Percentiles rank a stretch among this genome's conserved stretches.
Conservation (phyloP, 805 yeast species). For the Metschnikowia kofuensis region DNA sequence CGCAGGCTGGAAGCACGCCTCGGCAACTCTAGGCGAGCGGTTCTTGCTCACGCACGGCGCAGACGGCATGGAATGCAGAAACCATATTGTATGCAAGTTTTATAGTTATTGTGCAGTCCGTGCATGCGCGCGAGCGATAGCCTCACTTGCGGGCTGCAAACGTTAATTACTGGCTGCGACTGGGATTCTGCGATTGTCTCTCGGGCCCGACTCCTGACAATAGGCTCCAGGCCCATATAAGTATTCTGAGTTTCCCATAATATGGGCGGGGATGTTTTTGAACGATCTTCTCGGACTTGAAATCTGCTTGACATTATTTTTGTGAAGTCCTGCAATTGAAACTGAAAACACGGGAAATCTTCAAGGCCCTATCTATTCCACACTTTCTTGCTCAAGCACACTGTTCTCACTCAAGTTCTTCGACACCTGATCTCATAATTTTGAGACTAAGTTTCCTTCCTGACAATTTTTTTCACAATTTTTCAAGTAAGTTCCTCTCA, state of each 20-base stretch:
- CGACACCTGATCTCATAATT: too few species aligned
- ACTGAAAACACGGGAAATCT: too few species aligned
- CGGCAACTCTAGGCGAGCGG: conserved; percentile 4
- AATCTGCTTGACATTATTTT: background rate
- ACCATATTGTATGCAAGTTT: too few species aligned
- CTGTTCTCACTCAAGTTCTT: too few species aligned
- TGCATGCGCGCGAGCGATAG: background rate
- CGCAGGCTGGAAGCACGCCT: background rate
- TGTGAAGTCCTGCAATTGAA: too few species aligned
- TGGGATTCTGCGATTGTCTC: background rate
- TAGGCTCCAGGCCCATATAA: conserved; percentile 4
- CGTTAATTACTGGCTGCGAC: conserved; percentile 9
- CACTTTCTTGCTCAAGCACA: too few species aligned
- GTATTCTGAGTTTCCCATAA: background rate
- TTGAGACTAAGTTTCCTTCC: too few species aligned
- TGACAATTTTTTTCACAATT: too few species aligned
- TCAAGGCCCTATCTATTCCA: too few species aligned
- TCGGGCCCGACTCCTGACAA: conserved; percentile 1
- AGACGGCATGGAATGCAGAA: background rate
- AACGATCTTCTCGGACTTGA: background rate
- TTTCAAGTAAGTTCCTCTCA: too few species aligned
- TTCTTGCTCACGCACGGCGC: conserved; percentile 3
- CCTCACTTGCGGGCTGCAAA: conserved; percentile 8
- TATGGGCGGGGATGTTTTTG: background rate
- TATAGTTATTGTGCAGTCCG: background rate